Evolutionary conservation across 345 rosid genomes (phyloP).

Genomic region (Corchorus capsularis): DNA sequence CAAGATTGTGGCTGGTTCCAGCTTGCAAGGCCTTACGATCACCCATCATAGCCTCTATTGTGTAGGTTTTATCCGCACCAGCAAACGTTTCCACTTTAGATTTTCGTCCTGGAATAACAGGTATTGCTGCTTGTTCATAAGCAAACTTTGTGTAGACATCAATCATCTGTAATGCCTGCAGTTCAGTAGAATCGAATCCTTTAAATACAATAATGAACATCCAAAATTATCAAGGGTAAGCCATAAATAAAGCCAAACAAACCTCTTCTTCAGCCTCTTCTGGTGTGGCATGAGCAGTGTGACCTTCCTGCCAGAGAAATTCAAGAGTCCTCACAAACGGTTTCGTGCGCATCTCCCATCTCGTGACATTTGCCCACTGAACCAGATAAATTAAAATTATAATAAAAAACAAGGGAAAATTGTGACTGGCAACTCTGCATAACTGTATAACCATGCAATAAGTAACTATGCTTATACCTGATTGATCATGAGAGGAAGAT

Average conservation of each 20-base stretch:
- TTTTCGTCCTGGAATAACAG: conserved; percentile 90
- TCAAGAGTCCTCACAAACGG: conserved; percentile 96
- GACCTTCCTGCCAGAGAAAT: conserved; percentile 98
- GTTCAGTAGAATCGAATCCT: conserved; percentile 34
- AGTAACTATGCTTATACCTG: conserved; percentile 49
- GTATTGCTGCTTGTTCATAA: conserved; percentile 92
- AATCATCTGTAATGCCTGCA: conserved; percentile 90
- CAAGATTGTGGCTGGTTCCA: conserved; percentile 94
- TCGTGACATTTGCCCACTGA: conserved; percentile 96
- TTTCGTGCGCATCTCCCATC: conserved; percentile 96
- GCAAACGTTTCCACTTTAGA: conserved; percentile 88
- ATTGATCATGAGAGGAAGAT: conserved; percentile 93
- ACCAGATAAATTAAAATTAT: not conserved
- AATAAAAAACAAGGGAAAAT: not conserved
- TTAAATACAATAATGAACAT: conserved; percentile 21
- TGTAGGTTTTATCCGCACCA: conserved; percentile 86
- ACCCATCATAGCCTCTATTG: conserved; percentile 99
- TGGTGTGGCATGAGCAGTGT: conserved; percentile 84
- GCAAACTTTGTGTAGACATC: conserved; percentile 87
- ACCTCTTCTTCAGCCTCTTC: conserved; percentile 97
- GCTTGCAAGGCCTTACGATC: conserved; percentile 93
- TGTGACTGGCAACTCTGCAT: not conserved
- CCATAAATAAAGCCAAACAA: conserved; percentile 29
- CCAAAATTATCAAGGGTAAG: not conserved
- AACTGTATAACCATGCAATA: not conserved